Evolutionary conservation across 2,329 filamentous ascomycete genomes (phyloP), one percentile per base, ranked within the genome.

Genomic region (Ophiostoma perfectum): DNA sequence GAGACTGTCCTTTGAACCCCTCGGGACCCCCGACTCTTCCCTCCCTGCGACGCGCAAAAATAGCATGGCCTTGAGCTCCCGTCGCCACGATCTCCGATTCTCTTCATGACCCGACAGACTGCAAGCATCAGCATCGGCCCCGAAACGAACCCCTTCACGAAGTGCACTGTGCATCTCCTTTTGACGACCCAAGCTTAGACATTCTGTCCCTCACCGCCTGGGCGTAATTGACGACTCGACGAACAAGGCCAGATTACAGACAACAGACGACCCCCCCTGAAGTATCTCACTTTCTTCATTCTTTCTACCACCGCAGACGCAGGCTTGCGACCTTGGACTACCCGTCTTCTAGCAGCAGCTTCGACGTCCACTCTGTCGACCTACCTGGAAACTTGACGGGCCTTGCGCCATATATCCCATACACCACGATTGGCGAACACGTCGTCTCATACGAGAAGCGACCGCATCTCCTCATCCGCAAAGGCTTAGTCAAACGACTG

Each of bases 11-110:
- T 49, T 44, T 38, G 47, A 16, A 38, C 47, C 66, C 49, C 67
- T 62, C 67, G n/a, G 12, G 58, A 38, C 39, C 5, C 60, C 60
- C 36, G 8, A 38, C 38, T 12, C 42, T n/a, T 60, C 62, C 27
- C 65, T 66, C 65, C 68, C 45, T 68, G 66, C 65, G 58, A 52
- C 68, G 62, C 60, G 52, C 45, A 69, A 63, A 67, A 64, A 49
- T 49, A 67, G 66, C 55, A 66, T 55, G 67, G 70, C 49, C 66
- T 64, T 44, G 69, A 38, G 67, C 68, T 60, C 42, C 63, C 63
- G 49, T 52, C 66, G 64, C 64, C 14, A 45, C 65, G 42, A 64
- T n/a, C 47, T 64, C 18, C 18, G 14, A 58, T 39, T 52, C 68
- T 67, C 38, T 42, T 42, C 58, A 60, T 68, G 66, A 70, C 64